phyloP scores from a whole-genome alignment of 1,284 basidiomycete species.

The Cystobasidium pallidum region DNA sequence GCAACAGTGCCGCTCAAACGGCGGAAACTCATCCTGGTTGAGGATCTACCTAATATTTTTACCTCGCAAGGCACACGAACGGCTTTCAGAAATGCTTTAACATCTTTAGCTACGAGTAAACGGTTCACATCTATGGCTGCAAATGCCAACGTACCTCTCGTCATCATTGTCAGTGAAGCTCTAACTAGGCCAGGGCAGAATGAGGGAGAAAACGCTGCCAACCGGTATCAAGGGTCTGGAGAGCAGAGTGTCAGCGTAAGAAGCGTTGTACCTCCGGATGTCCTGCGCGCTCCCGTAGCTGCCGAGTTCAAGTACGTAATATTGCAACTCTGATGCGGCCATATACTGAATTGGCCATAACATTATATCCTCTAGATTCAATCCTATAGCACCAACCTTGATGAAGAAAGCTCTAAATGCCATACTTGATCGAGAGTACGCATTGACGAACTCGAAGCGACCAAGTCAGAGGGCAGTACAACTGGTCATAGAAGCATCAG shows the following conservation, averaged over 20 bases:
- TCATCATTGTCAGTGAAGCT: constrained; percentile 82
- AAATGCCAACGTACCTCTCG: constrained; percentile 66
- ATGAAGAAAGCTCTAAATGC: constrained; percentile 75
- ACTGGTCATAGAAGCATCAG: constrained; percentile 73
- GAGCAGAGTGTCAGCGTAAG: constrained; percentile 54
- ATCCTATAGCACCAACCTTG: constrained; percentile 84
- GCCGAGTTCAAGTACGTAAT: constrained; percentile 40
- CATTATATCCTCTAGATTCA: constrained; percentile 66
- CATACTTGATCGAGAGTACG: constrained; percentile 61
- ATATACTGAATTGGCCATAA: neutral
- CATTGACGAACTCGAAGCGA: constrained; percentile 58
- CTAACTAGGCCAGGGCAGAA: constrained; percentile 60
- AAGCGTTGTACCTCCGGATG: constrained; percentile 35
- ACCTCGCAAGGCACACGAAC: constrained; percentile 69
- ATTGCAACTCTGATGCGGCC: neutral
- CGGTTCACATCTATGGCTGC: constrained; percentile 56
- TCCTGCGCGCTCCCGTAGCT: constrained; percentile 28
- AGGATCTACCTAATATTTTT: constrained; percentile 88
- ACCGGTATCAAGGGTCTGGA: constrained; percentile 59
- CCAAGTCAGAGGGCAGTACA: constrained; percentile 71
- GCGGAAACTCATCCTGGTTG: constrained; percentile 71
- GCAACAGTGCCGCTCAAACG: constrained; percentile 49
- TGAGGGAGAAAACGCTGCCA: constrained; percentile 61
- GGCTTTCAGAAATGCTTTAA: constrained; percentile 74
- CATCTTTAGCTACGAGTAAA: constrained; percentile 59